Conservation (phyloP, 129 eudicot species). For the Lonicera japonica region DNA sequence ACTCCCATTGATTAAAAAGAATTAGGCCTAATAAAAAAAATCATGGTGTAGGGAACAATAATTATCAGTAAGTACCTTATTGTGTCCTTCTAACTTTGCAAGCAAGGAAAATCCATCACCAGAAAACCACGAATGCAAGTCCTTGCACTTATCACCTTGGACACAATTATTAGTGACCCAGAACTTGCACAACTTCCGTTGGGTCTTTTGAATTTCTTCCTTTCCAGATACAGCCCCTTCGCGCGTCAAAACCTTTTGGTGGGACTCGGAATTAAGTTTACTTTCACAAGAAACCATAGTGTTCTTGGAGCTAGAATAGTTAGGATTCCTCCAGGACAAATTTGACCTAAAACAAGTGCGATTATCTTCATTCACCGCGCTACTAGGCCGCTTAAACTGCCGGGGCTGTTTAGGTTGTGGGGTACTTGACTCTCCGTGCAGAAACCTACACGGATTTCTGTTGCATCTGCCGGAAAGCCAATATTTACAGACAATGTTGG, state of each 20-base stretch:
- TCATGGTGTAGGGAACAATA: neutral
- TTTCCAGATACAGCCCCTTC: neutral
- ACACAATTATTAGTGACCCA: constrained; percentile 41
- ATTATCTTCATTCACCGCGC: neutral
- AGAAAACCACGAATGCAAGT: constrained; percentile 32
- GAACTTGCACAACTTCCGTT: constrained; percentile 25
- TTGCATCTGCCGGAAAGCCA: constrained; percentile 38
- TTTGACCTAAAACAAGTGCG: neutral
- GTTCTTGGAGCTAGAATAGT: neutral
- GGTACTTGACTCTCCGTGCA: constrained; percentile 12
- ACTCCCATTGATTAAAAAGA: neutral
- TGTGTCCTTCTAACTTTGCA: constrained; percentile 54
- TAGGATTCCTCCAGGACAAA: constrained; percentile 18
- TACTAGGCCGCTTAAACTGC: too few species aligned
- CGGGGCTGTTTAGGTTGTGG: neutral
- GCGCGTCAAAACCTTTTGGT: neutral
- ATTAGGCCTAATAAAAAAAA: neutral
- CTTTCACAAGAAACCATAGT: neutral
- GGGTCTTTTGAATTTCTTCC: constrained; percentile 10
- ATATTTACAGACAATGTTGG: constrained; percentile 19
- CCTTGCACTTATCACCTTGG: constrained; percentile 30
- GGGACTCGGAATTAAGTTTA: constrained; percentile 4
- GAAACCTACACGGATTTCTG: constrained; percentile 26
- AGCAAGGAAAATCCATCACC: constrained; percentile 55
- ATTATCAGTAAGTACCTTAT: constrained; percentile 24